phyloP scores from a whole-genome alignment of 345 rosid genomes.

The Conringia planisiliqua region DNA sequence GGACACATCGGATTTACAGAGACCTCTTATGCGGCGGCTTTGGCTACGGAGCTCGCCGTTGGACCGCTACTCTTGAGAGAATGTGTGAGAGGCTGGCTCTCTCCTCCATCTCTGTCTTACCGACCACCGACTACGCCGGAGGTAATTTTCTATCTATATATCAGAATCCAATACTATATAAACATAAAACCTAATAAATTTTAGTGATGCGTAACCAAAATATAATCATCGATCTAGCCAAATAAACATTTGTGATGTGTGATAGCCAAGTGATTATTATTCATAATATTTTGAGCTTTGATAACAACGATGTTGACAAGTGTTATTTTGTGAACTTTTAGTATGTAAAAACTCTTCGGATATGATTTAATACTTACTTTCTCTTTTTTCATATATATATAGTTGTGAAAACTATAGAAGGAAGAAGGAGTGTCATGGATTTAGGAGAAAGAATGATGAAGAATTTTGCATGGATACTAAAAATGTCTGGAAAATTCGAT shows the following conservation, averaged over 20 bases:
- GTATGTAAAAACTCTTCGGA: neutral
- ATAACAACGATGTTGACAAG: neutral
- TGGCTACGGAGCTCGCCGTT: constrained; percentile 71
- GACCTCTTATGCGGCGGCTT: constrained; percentile 42
- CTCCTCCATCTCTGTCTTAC: constrained; percentile 12
- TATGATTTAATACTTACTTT: neutral
- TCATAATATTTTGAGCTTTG: neutral
- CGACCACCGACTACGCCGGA: constrained; percentile 29
- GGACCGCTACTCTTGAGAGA: constrained; percentile 55
- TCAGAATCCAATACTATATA: neutral
- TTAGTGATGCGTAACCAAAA: too few species aligned
- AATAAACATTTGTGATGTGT: neutral
- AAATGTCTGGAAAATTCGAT: constrained; percentile 47
- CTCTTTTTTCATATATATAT: neutral
- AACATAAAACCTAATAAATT: too few species aligned
- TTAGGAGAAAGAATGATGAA: constrained; percentile 67
- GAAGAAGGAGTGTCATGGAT: constrained; percentile 47
- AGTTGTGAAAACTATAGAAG: constrained; percentile 38
- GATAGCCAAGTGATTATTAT: neutral
- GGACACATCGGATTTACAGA: constrained; percentile 57
- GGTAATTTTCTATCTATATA: constrained; percentile 32
- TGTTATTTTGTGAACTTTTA: too few species aligned
- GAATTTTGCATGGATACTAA: constrained; percentile 43
- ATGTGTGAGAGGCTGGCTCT: constrained; percentile 55
- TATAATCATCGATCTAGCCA: neutral